Evolutionary conservation across 805 yeast species (phyloP).

Genomic region (Nakazawaea populi): DNA sequence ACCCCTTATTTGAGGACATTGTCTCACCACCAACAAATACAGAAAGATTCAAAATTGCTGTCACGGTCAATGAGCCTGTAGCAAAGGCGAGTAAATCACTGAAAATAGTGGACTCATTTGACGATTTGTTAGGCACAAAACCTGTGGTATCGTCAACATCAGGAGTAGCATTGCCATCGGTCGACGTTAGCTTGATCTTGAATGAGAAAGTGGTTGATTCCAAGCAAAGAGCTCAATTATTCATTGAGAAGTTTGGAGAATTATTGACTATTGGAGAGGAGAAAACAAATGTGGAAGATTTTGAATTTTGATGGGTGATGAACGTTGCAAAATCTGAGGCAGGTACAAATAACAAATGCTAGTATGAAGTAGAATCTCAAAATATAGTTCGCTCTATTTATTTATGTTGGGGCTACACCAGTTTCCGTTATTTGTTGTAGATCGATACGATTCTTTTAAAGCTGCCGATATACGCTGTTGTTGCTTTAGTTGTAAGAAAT

Average conservation of each 20-base stretch:
- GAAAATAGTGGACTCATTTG: slow-evolving; percentile 17
- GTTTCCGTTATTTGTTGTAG: too few relatives aligned
- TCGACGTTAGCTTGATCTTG: slow-evolving; percentile 29
- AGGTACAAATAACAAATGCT: too few relatives aligned
- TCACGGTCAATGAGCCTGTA: slow-evolving; percentile 22
- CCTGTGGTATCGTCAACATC: not conserved
- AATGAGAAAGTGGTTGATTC: slow-evolving; percentile 37
- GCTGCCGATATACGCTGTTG: too few relatives aligned
- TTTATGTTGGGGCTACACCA: too few relatives aligned
- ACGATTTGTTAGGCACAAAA: slow-evolving; percentile 18
- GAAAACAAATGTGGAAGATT: slow-evolving; percentile 1
- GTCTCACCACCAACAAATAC: slow-evolving; percentile 37
- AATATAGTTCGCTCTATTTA: too few relatives aligned
- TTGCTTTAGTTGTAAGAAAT: too few relatives aligned
- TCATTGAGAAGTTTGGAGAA: slow-evolving; percentile 22
- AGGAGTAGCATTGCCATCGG: slow-evolving; percentile 20
- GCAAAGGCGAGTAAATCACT: not conserved
- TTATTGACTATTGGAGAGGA: not conserved
- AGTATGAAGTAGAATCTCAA: too few relatives aligned
- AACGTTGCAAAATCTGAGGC: too few relatives aligned
- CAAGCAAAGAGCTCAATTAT: slow-evolving; percentile 37
- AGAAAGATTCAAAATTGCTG: slow-evolving; percentile 36
- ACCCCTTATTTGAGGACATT: slow-evolving; percentile 55
- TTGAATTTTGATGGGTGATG: not conserved
- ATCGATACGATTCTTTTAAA: too few relatives aligned